phyloP scores from a whole-genome alignment of 768 basidiomycete genomes.

The Suillus americanus region DNA sequence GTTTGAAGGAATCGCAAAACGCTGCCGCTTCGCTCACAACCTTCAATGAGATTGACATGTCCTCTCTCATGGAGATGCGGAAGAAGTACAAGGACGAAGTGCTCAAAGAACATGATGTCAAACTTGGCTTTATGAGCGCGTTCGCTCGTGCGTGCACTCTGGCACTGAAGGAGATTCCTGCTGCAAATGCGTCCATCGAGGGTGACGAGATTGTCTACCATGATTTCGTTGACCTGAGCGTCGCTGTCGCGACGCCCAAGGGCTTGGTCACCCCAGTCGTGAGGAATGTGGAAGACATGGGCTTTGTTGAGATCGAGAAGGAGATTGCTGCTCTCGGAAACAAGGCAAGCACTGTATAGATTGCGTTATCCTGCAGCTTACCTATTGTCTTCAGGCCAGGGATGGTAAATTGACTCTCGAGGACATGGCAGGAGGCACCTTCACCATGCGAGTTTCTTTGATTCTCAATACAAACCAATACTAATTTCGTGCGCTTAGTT shows the following conservation, averaged over 20 bases:
- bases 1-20: slow-evolving; percentile 98
- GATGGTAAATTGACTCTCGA: slow-evolving; percentile 95
- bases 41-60: slow-evolving; percentile 99
- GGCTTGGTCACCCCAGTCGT: slow-evolving; percentile 96
- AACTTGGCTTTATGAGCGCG: slow-evolving; percentile 99
- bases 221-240: slow-evolving; percentile 91
- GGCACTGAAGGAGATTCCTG: slow-evolving; percentile 88
- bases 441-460: slow-evolving; percentile 78
- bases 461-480: neutral
- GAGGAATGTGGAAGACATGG: slow-evolving; percentile 86
- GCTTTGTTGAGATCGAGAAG: slow-evolving; percentile 87
- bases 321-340: slow-evolving; percentile 89
- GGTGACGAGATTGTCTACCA: slow-evolving; percentile 91
- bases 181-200: slow-evolving; percentile 93
- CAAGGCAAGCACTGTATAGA: slow-evolving; percentile 47
- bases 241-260: slow-evolving; percentile 97
- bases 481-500: slow-evolving; percentile 46
- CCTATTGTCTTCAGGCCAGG: slow-evolving; percentile 44
- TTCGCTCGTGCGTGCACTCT: slow-evolving; percentile 87
- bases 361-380: neutral
- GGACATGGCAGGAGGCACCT: slow-evolving; percentile 98
- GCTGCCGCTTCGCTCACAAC: slow-evolving; percentile 95
- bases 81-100: slow-evolving; percentile 91
- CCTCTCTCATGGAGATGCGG: slow-evolving; percentile 89
- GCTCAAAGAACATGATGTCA: slow-evolving; percentile 90